Percentiles rank a stretch among this genome's conserved stretches.
Conservation (phyloP, 2,329 filamentous ascomycete genomes). For the Microcyclosporella mali region DNA sequence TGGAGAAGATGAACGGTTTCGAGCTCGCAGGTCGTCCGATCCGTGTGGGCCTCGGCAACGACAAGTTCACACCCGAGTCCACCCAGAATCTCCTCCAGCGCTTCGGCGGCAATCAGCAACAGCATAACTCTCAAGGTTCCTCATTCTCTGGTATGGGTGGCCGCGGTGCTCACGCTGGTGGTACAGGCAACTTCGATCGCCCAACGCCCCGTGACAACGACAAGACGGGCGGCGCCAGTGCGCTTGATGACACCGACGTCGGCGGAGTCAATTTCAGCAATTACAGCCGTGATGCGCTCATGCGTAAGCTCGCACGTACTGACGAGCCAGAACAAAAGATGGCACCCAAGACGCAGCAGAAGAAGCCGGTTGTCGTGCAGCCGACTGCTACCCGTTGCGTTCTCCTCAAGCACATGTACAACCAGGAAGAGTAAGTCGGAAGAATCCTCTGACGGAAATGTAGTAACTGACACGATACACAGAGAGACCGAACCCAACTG, state of each 20-base stretch:
- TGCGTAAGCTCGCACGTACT: conserved; percentile 95
- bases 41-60: conserved; percentile 96
- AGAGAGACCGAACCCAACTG: conserved; percentile 78
- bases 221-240: conserved; percentile 78
- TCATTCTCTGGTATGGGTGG: conserved; percentile 86
- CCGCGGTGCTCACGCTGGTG: conserved; percentile 74
- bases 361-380: conserved; percentile 70
- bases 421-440: conserved; percentile 73
- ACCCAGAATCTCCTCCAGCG: conserved; percentile 87
- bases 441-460: not conserved
- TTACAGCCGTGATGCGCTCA: conserved; percentile 95
- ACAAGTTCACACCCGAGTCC: conserved; percentile 99
- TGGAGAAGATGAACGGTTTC: conserved; percentile 99
- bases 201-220: conserved; percentile 78
- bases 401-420: conserved; percentile 91
- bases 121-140: conserved; percentile 52
- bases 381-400: conserved; percentile 92
- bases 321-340: conserved; percentile 74
- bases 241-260: conserved; percentile 94
- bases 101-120: conserved; percentile 49
- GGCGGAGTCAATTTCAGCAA: conserved; percentile 99
- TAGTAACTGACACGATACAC: conserved; percentile 16
- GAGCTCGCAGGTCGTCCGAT: conserved; percentile 95
- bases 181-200: conserved; percentile 73
- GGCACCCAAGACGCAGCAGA: conserved; percentile 40